phyloP scores from a whole-genome alignment of 176 grass and related monocot species.

The Eleusine coracana region DNA sequence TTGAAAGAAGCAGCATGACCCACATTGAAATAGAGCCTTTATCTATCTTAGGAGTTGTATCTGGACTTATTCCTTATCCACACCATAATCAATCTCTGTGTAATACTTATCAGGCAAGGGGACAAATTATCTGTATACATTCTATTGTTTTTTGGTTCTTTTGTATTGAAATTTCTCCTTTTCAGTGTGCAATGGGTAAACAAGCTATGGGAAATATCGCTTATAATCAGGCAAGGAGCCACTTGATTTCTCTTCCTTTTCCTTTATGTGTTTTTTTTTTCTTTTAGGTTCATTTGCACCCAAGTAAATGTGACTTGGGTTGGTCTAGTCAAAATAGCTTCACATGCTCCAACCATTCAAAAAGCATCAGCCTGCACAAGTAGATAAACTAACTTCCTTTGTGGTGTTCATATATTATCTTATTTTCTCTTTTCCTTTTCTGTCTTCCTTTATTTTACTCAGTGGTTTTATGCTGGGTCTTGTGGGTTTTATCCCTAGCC shows the following conservation, averaged over 20 bases:
- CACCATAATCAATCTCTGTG: constrained; percentile 98
- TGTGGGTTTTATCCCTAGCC: too few relatives aligned
- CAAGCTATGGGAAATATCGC: constrained; percentile 99
- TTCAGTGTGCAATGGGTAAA: constrained; percentile 97
- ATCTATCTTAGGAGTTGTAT: constrained; percentile 84
- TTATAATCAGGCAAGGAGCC: constrained; percentile 79
- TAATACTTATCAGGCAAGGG: constrained; percentile 91
- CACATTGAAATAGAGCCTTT: constrained; percentile 97
- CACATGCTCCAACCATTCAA: too few relatives aligned
- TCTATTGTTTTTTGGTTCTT: constrained; percentile 9
- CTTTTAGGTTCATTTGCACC: too few relatives aligned
- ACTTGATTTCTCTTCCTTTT: constrained; percentile 25
- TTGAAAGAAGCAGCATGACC: constrained; percentile 72
- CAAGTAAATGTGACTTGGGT: too few relatives aligned
- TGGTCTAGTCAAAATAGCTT: too few relatives aligned
- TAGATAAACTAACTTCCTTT: too few relatives aligned
- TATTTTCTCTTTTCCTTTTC: too few relatives aligned
- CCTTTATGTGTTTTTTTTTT: too few relatives aligned
- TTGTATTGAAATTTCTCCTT: constrained; percentile 31
- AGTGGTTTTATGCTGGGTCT: too few relatives aligned
- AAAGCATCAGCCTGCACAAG: too few relatives aligned
- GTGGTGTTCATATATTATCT: too few relatives aligned
- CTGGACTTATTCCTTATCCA: constrained; percentile 95
- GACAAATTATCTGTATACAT: constrained; percentile 6
- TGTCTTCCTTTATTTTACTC: too few relatives aligned